phyloP scores from a whole-genome alignment of 331 rosid species.

The Erythrophleum ivorense region DNA sequence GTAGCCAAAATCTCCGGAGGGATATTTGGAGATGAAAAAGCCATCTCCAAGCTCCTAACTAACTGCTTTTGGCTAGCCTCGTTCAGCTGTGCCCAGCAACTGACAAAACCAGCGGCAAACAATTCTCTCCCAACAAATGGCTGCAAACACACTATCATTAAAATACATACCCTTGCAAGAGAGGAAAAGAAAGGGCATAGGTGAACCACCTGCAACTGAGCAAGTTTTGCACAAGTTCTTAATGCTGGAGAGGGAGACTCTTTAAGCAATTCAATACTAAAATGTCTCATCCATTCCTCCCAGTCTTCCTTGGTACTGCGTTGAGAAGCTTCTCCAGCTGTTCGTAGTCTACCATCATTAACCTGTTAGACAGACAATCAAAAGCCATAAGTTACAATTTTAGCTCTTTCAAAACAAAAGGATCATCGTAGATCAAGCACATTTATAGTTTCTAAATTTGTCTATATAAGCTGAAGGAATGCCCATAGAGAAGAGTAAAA shows the following conservation, averaged over 20 bases:
- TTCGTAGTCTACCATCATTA: slow-evolving; percentile 82
- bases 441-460: no score
- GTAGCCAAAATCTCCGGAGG: slow-evolving; percentile 98
- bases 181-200: slow-evolving; percentile 16
- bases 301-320: slow-evolving; percentile 96
- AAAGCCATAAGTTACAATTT: no score
- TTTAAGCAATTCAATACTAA: slow-evolving; percentile 92
- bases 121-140: slow-evolving; percentile 92
- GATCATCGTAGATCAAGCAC: no score
- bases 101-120: slow-evolving; percentile 98
- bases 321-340: slow-evolving; percentile 98
- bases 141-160: slow-evolving; percentile 55
- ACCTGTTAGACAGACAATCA: slow-evolving; percentile 57
- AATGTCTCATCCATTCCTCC: slow-evolving; percentile 99
- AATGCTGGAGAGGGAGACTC: slow-evolving; percentile 97
- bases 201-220: slow-evolving; percentile 85
- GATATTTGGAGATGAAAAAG: slow-evolving; percentile 90
- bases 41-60: slow-evolving; percentile 92
- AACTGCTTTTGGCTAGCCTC: slow-evolving; percentile 86
- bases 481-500: no score
- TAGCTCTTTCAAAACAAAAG: slow-evolving; percentile 10
- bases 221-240: slow-evolving; percentile 96
- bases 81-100: slow-evolving; percentile 90
- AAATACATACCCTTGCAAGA: no score
- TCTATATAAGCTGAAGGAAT: no score